These are phyloP conservation scores for Chlorella sorokiniana DNA, from an alignment of 139 green algal species.

Conservation along the genomic window DNA sequence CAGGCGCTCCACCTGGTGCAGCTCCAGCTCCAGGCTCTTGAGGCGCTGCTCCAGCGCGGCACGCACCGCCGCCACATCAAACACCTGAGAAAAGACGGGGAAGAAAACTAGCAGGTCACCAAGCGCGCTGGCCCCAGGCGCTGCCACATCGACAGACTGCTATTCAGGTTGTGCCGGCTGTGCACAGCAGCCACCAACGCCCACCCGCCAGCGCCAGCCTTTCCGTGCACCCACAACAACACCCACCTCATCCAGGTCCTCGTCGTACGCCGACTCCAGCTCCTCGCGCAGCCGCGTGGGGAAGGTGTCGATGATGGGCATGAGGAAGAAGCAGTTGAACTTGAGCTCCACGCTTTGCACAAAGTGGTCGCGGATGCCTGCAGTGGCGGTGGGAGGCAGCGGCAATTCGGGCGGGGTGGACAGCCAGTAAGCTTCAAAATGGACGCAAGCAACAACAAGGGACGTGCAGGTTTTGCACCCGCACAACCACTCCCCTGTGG, in stretches of 20 bases:
- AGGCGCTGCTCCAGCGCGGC: conserved; percentile 67
- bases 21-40: conserved; percentile 64
- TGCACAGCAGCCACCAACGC: background rate
- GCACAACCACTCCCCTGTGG: background rate
- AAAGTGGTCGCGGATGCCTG: conserved; percentile 92
- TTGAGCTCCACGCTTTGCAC: conserved; percentile 86
- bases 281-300: conserved; percentile 80
- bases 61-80: conserved; percentile 82
- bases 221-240: background rate
- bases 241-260: conserved; percentile 80
- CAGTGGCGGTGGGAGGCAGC: background rate
- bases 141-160: no score
- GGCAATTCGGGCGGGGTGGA: background rate
- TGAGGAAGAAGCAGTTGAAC: conserved; percentile 99
- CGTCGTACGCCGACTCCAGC: conserved; percentile 84
- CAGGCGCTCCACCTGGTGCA: conserved; percentile 80
- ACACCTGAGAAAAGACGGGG: conserved; percentile 41
- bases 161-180: no score
- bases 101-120: background rate
- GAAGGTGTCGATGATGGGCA: conserved; percentile 94
- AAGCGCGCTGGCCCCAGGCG: background rate
- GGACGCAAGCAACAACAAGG: background rate
- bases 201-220: background rate
- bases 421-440: background rate
- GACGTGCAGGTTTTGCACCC: background rate